Conservation (phyloP, 1,284 basidiomycete genomes). For the Cutaneotrichosporon dermatis region DNA sequence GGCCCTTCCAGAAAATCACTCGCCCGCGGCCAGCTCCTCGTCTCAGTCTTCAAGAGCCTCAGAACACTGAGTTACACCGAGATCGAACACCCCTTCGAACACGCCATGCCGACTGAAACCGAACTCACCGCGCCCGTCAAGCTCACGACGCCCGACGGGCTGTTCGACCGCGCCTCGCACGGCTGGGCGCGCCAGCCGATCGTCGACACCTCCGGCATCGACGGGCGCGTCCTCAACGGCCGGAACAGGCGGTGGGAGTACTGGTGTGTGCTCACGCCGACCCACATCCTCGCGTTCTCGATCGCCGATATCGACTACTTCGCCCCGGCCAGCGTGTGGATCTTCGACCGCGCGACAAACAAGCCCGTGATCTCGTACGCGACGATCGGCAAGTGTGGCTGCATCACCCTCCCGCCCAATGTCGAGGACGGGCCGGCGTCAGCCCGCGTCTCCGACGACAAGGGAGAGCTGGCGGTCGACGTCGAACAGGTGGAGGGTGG, state of each 20-base stretch:
- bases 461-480: slow-evolving; percentile 1
- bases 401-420: background rate
- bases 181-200: slow-evolving; percentile 15
- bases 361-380: too few relatives aligned
- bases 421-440: slow-evolving; percentile 9
- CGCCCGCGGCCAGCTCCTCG: too few relatives aligned
- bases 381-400: background rate
- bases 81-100: too few relatives aligned
- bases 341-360: slow-evolving; percentile 6
- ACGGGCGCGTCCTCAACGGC: background rate
- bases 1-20: too few relatives aligned
- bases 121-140: slow-evolving; percentile 11
- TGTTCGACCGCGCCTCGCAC: slow-evolving; percentile 12
- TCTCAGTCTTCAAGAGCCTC: too few relatives aligned
- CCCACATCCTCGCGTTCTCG: slow-evolving; percentile 12
- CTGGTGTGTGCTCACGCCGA: slow-evolving; percentile 15
- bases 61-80: too few relatives aligned
- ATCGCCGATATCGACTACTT: slow-evolving; percentile 11
- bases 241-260: slow-evolving; percentile 20
- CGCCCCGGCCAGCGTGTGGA: slow-evolving; percentile 2
- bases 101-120: background rate
- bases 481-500: slow-evolving; percentile 9
- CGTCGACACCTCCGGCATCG: slow-evolving; percentile 9
- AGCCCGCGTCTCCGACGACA: background rate
- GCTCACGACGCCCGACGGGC: slow-evolving; percentile 6